Percentiles rank a stretch among this genome's conserved stretches.
Evolutionary conservation across 768 basidiomycete genomes (phyloP).

Genomic region (Daedaleopsis sinensis): DNA sequence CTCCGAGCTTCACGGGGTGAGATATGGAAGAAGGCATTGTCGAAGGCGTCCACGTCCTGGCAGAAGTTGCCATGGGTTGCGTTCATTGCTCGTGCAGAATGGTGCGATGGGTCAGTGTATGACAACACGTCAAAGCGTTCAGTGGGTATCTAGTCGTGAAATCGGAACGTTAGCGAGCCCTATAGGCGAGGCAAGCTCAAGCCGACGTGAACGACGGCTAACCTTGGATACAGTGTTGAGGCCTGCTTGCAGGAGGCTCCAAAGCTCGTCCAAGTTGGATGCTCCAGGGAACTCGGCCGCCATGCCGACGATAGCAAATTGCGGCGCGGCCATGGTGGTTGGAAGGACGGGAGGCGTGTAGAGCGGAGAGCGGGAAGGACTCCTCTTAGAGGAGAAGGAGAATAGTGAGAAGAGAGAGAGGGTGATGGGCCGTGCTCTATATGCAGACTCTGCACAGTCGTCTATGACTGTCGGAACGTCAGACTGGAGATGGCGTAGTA

Average conservation of each 20-base stretch:
- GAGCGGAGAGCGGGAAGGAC: neutral
- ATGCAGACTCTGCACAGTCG: too few relatives aligned
- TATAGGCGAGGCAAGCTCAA: neutral
- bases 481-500: too few relatives aligned
- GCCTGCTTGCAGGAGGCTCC: slow-evolving; percentile 62
- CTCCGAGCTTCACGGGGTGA: slow-evolving; percentile 73
- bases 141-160: slow-evolving; percentile 54
- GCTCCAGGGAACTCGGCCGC: slow-evolving; percentile 62
- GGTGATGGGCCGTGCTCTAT: too few relatives aligned
- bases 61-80: slow-evolving; percentile 68
- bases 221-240: slow-evolving; percentile 62
- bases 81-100: slow-evolving; percentile 47
- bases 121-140: slow-evolving; percentile 54
- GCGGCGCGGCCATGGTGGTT: slow-evolving; percentile 31
- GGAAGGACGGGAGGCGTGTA: too few relatives aligned
- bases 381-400: too few relatives aligned
- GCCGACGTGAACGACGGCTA: slow-evolving; percentile 10
- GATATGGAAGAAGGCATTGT: slow-evolving; percentile 71
- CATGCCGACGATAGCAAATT: slow-evolving; percentile 77
- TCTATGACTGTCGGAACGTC: too few relatives aligned
- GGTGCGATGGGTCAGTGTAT: slow-evolving; percentile 34
- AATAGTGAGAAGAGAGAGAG: too few relatives aligned
- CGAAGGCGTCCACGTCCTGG: slow-evolving; percentile 57
- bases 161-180: neutral
- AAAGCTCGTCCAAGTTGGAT: slow-evolving; percentile 47